phyloP scores from a whole-genome alignment of 306 rosid genomes.

The Prunus padus region DNA sequence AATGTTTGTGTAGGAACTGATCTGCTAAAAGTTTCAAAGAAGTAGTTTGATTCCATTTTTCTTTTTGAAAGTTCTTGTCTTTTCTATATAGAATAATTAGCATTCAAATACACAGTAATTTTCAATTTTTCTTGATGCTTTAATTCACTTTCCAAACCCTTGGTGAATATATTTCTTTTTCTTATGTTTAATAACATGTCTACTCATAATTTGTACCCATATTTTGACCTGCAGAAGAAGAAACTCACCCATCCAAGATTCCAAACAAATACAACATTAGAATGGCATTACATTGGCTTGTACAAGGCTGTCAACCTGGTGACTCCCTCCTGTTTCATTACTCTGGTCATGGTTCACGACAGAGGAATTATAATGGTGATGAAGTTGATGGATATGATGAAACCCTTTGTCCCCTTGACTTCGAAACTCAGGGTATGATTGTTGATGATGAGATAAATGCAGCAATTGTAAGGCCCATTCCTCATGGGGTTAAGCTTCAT shows the following conservation, averaged over 20 bases:
- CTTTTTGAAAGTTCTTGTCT: neutral
- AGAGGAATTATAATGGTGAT: conserved; percentile 82
- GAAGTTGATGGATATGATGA: conserved; percentile 96
- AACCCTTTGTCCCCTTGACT: conserved; percentile 93
- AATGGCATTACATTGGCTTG: conserved; percentile 98
- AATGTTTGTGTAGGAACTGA: neutral
- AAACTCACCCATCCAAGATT: conserved; percentile 72
- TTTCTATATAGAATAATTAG: neutral
- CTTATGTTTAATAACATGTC: neutral
- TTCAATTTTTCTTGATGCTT: neutral
- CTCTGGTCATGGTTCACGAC: conserved; percentile 98
- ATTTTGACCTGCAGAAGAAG: conserved; percentile 81
- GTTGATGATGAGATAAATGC: conserved; percentile 94
- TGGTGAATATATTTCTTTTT: neutral
- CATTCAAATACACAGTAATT: neutral
- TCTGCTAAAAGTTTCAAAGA: neutral
- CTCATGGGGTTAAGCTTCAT: conserved; percentile 86
- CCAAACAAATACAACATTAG: conserved; percentile 77
- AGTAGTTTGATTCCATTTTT: neutral
- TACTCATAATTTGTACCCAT: conserved; percentile 9
- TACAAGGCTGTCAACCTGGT: conserved; percentile 92
- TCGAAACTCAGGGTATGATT: conserved; percentile 98
- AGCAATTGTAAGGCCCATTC: conserved; percentile 74
- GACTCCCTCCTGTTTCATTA: conserved; percentile 94
- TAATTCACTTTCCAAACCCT: neutral